A percentile compares a stretch with the other conserved stretches of the same genome.
phyloP scores from a whole-genome alignment of 805 yeast species.

The Kuraishia cidri region DNA sequence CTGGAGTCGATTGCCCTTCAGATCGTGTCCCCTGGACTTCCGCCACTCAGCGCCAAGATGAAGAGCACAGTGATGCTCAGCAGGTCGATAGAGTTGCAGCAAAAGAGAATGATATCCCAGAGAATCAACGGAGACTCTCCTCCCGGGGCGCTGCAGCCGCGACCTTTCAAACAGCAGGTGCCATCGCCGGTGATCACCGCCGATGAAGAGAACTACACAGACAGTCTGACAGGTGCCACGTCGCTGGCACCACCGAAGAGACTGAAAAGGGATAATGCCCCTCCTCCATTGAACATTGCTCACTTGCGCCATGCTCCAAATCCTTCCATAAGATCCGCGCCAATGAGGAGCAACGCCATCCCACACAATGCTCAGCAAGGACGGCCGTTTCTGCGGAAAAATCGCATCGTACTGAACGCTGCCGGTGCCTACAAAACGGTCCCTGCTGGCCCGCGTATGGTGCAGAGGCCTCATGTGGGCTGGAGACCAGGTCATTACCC shows the following conservation, averaged over 20 bases:
- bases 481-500: too few species aligned
- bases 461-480: too few species aligned
- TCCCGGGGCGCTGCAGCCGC: neutral
- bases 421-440: too few species aligned
- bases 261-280: slow-evolving; percentile 3
- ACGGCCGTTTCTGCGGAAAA: too few species aligned
- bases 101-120: slow-evolving; percentile 3
- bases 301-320: neutral
- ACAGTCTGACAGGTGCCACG: too few species aligned
- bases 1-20: slow-evolving; percentile 3
- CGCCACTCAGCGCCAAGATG: slow-evolving; percentile 3
- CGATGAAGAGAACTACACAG: too few species aligned
- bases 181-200: neutral
- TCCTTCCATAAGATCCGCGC: slow-evolving; percentile 4
- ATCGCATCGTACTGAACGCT: too few species aligned
- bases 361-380: too few species aligned
- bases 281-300: slow-evolving; percentile 4
- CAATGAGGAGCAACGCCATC: slow-evolving; percentile 1
- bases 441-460: too few species aligned
- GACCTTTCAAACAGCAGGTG: neutral
- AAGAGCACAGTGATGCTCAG: slow-evolving; percentile 3
- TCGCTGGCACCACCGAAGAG: neutral
- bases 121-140: neutral
- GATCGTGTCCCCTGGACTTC: slow-evolving; percentile 5
- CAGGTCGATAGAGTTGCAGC: slow-evolving; percentile 3